Conservation (phyloP, 179 eudicot species). For the Corrigiola litoralis region DNA sequence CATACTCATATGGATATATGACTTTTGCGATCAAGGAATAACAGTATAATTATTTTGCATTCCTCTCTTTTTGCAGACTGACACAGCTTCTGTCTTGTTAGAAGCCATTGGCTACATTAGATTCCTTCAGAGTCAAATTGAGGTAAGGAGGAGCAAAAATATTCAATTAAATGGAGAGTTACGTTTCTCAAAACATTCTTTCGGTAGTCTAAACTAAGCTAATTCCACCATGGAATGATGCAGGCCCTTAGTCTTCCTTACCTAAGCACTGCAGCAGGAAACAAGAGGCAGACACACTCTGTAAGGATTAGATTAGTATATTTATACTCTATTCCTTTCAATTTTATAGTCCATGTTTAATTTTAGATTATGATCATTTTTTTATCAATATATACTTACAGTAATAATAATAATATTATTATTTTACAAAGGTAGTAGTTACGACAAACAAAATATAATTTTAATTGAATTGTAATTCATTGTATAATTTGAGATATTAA, state of each 20-base stretch:
- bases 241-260: conserved; percentile 93
- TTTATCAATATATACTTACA: no score
- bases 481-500: no score
- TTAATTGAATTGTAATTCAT: no score
- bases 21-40: conserved; percentile 9
- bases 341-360: no score
- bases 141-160: conserved; percentile 23
- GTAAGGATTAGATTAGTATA: no score
- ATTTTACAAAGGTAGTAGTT: no score
- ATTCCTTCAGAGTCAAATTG: conserved; percentile 49
- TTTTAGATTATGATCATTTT: no score
- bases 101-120: conserved; percentile 51
- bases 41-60: conserved; percentile 1
- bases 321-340: no score
- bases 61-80: conserved; percentile 37
- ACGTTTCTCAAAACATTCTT: conserved; percentile 20
- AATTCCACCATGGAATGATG: conserved; percentile 12
- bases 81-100: conserved; percentile 50
- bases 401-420: no score
- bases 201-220: conserved; percentile 8
- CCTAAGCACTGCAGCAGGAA: conserved; percentile 67
- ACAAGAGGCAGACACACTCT: conserved; percentile 47
- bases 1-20: neutral
- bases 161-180: neutral
- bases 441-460: no score